Evolutionary conservation across 306 rosid genomes (phyloP).

Genomic region (Vigna reflexopilosa): DNA sequence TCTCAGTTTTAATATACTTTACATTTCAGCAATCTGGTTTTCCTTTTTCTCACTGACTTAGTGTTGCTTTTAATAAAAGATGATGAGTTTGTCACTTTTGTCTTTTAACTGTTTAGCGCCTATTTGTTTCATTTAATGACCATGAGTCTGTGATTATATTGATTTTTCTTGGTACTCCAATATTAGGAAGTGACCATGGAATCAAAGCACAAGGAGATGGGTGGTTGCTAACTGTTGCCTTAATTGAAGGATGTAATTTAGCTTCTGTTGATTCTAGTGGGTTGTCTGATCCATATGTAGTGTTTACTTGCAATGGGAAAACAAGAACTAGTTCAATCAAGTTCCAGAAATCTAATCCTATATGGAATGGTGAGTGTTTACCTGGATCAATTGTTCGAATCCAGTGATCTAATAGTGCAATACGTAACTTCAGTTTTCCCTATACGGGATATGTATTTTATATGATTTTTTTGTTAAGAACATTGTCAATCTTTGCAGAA

Average conservation of each 20-base stretch:
- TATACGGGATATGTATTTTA: conserved; percentile 3
- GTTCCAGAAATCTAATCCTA: conserved; percentile 89
- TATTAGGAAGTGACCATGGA: conserved; percentile 94
- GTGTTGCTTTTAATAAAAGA: conserved; percentile 32
- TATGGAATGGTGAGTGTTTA: conserved; percentile 79
- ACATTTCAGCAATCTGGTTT: conserved; percentile 12
- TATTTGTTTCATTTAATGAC: conserved; percentile 29
- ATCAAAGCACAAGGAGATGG: conserved; percentile 98
- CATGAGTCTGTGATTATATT: conserved; percentile 37
- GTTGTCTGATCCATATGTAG: conserved; percentile 94
- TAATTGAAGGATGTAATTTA: conserved; percentile 88
- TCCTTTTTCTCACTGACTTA: conserved; percentile 28
- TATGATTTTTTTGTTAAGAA: conserved; percentile 32
- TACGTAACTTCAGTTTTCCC: conserved; percentile 2
- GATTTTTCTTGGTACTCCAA: conserved; percentile 25
- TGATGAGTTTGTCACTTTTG: conserved; percentile 14
- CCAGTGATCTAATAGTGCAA: neutral
- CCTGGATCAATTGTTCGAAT: conserved; percentile 22
- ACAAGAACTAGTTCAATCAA: conserved; percentile 95
- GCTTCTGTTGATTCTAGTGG: conserved; percentile 88
- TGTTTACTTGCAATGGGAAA: conserved; percentile 94
- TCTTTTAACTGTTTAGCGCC: neutral
- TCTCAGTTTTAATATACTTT: conserved; percentile 30
- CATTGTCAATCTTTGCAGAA: conserved; percentile 62
- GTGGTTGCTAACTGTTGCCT: conserved; percentile 96